A percentile compares a stretch with the other conserved stretches of the same genome.
Conservation (phyloP, 2,329 filamentous ascomycete species). For the Clathrospora elynae region DNA sequence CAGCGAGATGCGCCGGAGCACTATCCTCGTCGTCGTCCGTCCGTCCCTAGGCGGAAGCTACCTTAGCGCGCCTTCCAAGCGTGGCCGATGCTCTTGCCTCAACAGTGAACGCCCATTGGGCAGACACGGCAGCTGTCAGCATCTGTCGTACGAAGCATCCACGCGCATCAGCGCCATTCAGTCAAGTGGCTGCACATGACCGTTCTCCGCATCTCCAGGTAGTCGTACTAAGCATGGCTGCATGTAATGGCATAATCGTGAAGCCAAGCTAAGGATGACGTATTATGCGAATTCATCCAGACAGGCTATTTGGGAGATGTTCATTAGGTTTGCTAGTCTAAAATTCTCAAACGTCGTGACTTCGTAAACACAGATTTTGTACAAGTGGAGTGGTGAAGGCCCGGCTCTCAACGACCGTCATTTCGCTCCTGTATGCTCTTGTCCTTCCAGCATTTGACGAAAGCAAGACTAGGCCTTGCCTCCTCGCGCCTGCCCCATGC, state of each 20-base stretch:
- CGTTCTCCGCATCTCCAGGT: constrained; percentile 12
- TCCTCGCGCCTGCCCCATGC: constrained; percentile 62
- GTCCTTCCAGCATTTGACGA: constrained; percentile 29
- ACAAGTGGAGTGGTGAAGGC: constrained; percentile 22
- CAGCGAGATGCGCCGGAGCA: constrained; percentile 22
- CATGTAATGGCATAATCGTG: too few species aligned
- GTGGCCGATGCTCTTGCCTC: constrained; percentile 17
- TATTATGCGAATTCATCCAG: background rate
- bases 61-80: constrained; percentile 14
- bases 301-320: background rate
- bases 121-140: constrained; percentile 30
- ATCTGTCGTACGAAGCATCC: constrained; percentile 17
- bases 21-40: constrained; percentile 21
- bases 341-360: constrained; percentile 8
- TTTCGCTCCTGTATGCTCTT: constrained; percentile 9
- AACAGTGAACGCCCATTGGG: constrained; percentile 18
- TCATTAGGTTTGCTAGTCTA: constrained; percentile 4
- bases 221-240: background rate
- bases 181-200: constrained; percentile 21
- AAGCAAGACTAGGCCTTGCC: constrained; percentile 52
- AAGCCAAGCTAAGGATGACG: too few species aligned
- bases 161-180: constrained; percentile 10
- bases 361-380: constrained; percentile 33
- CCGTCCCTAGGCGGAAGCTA: constrained; percentile 18
- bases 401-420: constrained; percentile 7